Base-by-base conservation (phyloP, 805 yeast genomes). In the Henningerozyma blattae region DNA sequence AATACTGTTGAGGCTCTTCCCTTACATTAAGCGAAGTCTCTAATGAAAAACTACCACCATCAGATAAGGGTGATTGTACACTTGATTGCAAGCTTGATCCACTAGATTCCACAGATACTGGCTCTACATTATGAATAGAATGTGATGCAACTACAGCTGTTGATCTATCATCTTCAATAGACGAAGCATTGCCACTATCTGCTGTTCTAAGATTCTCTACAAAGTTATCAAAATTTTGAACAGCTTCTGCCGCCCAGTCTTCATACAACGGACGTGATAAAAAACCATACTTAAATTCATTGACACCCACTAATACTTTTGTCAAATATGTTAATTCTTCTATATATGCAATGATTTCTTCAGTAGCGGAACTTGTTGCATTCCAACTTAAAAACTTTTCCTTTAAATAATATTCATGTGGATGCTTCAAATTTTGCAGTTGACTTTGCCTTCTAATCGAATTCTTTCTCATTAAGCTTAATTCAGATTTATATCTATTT, bases 281-380 rank as follows among this genome's bases (percentile, higher is more conserved):
- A 41, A 69, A 69, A 2, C 75, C 72, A 41, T 66, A 67, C 41
- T 65, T 65, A 44, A 69, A 69, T 42, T 63, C 67, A 37, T 64
- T 59, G 8, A 64, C 67, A 18, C 75, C 75, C 18, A 66, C 69
- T 4, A 69, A 44, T 3, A 62, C 42, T 37, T 63, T 66, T 0
- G 65, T 54, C 22, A 69, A 38, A 32, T 56, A 59, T 5, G 62
- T 37, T 10, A 70, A 46, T 40, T 67, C 72, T 39, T 70, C 75
- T 18, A 65, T 55, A 40, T 66, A 68, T 32, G 63, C 68, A 28
- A 69, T 66, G 22, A 70, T 55, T 39, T 70, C 74, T 38, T 66
- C 72, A 2, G 64, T 46, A 0, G 72, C 70, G 3, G 68, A 62
- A 36, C 63, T 62, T 2, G 70, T 52, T 2, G 75, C 75, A 43